Percentiles rank a stretch among this genome's conserved stretches.
phyloP scores from a whole-genome alignment of 441 rosid genomes.

The Adansonia gregorii region DNA sequence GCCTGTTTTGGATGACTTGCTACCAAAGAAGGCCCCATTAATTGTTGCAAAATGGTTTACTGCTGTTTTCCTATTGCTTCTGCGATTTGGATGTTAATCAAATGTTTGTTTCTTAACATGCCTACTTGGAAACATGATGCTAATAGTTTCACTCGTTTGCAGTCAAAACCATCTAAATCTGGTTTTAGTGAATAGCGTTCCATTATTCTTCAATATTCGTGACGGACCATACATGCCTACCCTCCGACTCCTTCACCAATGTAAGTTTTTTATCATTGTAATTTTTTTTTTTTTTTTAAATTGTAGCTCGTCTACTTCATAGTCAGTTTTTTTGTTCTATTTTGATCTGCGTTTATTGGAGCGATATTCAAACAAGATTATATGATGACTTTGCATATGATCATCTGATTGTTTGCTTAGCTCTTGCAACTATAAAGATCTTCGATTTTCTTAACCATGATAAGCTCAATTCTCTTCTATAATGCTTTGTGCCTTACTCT shows the following conservation, averaged over 20 bases:
- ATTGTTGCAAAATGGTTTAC: constrained; percentile 87
- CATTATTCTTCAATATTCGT: constrained; percentile 91
- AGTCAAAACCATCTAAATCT: constrained; percentile 95
- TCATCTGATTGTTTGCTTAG: background rate
- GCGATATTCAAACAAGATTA: background rate
- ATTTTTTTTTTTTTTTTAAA: background rate
- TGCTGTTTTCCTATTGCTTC: constrained; percentile 7
- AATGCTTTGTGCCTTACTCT: background rate
- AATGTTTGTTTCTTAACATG: no score
- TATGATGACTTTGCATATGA: background rate
- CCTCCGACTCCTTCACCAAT: constrained; percentile 89
- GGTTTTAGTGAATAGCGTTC: constrained; percentile 86
- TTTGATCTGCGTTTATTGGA: constrained; percentile 16
- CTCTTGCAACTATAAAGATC: background rate
- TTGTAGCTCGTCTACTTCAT: background rate
- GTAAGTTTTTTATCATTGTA: constrained; percentile 32
- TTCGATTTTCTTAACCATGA: background rate
- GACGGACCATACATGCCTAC: constrained; percentile 99
- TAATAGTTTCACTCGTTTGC: constrained; percentile 40
- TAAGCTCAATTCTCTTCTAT: background rate
- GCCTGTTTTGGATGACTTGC: constrained; percentile 88
- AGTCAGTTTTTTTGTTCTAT: background rate
- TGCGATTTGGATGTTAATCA: no score
- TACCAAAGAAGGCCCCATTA: constrained; percentile 89
- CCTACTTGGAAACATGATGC: constrained; percentile 6